A percentile compares a stretch with the other conserved stretches of the same genome.
phyloP scores from a whole-genome alignment of 768 basidiomycete genomes.

The Sarcodon aspratus region DNA sequence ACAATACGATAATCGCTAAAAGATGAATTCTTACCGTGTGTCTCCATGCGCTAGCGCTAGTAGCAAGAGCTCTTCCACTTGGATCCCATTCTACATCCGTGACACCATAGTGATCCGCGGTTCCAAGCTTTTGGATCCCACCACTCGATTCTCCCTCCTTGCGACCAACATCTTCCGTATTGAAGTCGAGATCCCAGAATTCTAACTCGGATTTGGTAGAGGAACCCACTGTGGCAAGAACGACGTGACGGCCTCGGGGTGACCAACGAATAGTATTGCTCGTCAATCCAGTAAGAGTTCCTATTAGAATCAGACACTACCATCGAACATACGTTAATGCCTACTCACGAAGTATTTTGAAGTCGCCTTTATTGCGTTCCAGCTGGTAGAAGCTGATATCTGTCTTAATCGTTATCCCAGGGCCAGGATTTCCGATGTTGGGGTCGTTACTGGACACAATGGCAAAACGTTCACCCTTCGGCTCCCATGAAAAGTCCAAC shows the following conservation, averaged over 20 bases:
- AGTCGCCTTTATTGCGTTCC: slow-evolving; percentile 88
- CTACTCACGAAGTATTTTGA: slow-evolving; percentile 70
- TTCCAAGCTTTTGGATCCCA: slow-evolving; percentile 75
- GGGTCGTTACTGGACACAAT: slow-evolving; percentile 92
- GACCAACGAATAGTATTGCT: slow-evolving; percentile 97
- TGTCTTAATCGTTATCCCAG: slow-evolving; percentile 92
- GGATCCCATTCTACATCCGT: slow-evolving; percentile 99
- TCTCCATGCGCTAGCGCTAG: slow-evolving; percentile 91
- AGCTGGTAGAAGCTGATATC: slow-evolving; percentile 95
- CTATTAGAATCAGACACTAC: slow-evolving; percentile 21
- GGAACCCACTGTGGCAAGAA: slow-evolving; percentile 92
- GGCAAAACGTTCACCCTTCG: slow-evolving; percentile 92
- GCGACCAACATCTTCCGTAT: slow-evolving; percentile 45
- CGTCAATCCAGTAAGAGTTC: slow-evolving; percentile 67
- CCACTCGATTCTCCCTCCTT: slow-evolving; percentile 71
- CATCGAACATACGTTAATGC: too few species aligned
- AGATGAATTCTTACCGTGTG: slow-evolving; percentile 55
- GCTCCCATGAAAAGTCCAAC: slow-evolving; percentile 97
- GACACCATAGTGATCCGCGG: slow-evolving; percentile 91
- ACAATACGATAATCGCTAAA: not conserved
- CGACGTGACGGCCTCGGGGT: slow-evolving; percentile 89
- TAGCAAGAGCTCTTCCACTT: slow-evolving; percentile 84
- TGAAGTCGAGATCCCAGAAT: slow-evolving; percentile 98
- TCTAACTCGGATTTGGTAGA: slow-evolving; percentile 94
- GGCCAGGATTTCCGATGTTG: slow-evolving; percentile 81